Percentiles rank a stretch among this genome's conserved stretches.
Conservation (phyloP, 805 yeast species). For the Jamesozyma gamospora region DNA sequence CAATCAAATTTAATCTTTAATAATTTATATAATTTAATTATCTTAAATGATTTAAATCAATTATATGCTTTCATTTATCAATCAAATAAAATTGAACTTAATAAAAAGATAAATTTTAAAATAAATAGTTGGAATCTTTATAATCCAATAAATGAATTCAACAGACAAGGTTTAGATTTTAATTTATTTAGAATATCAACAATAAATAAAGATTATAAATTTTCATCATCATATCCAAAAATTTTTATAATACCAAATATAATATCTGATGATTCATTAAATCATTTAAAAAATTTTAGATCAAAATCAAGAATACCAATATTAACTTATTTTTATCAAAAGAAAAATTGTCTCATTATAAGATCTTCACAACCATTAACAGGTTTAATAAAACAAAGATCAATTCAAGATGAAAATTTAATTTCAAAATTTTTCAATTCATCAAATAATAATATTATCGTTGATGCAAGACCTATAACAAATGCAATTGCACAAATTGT, state of each 20-base stretch:
- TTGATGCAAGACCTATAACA: conserved; percentile 86
- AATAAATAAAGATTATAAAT: conserved; percentile 53
- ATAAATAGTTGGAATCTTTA: conserved; percentile 64
- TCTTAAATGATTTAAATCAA: conserved; percentile 40
- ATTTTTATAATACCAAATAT: conserved; percentile 58
- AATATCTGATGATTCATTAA: conserved; percentile 71
- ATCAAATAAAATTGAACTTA: conserved; percentile 66
- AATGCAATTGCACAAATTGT: conserved; percentile 97
- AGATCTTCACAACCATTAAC: conserved; percentile 90
- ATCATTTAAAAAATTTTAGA: conserved; percentile 76
- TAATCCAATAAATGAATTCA: conserved; percentile 52
- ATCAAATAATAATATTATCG: conserved; percentile 48
- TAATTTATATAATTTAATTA: conserved; percentile 56
- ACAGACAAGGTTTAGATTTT: conserved; percentile 54
- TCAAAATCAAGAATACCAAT: conserved; percentile 82
- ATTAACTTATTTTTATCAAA: conserved; percentile 60
- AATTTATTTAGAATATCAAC: conserved; percentile 39
- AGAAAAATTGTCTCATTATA: conserved; percentile 68
- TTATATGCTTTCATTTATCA: conserved; percentile 77
- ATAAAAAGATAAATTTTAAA: conserved; percentile 24
- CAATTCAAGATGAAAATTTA: conserved; percentile 83
- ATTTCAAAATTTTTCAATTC: conserved; percentile 60
- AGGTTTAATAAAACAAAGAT: conserved; percentile 78
- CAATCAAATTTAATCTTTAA: conserved; percentile 65
- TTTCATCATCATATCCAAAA: conserved; percentile 71